Percentiles rank a stretch among this genome's conserved stretches.
Evolutionary conservation across 2,329 filamentous ascomycete genomes (phyloP).

Genomic region (Gliomastix tumulicola): DNA sequence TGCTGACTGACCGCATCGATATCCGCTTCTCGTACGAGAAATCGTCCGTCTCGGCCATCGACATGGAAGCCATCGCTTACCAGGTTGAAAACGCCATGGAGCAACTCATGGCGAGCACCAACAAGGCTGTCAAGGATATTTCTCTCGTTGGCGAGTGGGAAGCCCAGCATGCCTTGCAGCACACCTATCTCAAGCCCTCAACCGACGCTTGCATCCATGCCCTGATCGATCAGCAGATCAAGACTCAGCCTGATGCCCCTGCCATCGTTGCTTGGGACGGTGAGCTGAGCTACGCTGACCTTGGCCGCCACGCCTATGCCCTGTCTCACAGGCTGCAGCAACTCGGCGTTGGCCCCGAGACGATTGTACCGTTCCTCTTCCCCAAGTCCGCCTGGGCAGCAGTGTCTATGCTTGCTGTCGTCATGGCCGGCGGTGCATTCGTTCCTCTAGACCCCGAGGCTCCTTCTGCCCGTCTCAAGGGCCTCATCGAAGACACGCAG

Average conservation of each 20-base stretch:
- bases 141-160: neutral
- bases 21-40: neutral
- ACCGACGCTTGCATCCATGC: neutral
- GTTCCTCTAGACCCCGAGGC: neutral
- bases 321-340: neutral
- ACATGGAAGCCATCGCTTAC: neutral
- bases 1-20: no score
- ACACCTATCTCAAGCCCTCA: neutral
- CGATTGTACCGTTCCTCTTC: slow-evolving; percentile 9
- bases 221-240: neutral
- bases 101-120: neutral
- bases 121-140: neutral
- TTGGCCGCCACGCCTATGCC: no score
- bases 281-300: neutral
- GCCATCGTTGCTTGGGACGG: slow-evolving; percentile 37
- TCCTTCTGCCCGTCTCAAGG: neutral
- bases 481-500: neutral
- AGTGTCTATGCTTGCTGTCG: slow-evolving; percentile 7
- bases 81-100: neutral
- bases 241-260: slow-evolving; percentile 14
- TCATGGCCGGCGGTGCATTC: neutral
- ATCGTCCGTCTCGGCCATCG: neutral
- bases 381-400: slow-evolving; percentile 10
- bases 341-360: slow-evolving; percentile 6
- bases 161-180: neutral